Percentiles rank a stretch among this genome's conserved stretches.
phyloP scores from a whole-genome alignment of 2,329 filamentous ascomycete genomes.

The Dothideomycetidae sp. region DNA sequence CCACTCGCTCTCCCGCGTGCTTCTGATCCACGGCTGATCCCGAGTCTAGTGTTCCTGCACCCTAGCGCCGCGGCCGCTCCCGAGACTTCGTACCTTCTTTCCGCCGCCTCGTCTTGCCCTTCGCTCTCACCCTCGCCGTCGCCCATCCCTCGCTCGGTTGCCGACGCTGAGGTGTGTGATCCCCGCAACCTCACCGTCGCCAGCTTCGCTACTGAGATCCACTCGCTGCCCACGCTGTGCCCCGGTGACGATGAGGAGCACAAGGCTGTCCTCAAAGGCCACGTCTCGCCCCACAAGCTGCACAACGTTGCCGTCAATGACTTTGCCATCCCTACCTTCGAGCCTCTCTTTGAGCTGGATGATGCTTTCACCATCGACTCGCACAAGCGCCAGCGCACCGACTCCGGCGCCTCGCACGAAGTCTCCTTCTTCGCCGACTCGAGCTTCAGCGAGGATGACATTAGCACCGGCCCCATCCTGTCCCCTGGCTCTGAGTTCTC shows the following conservation, averaged over 20 bases:
- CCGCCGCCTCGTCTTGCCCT: slow-evolving; percentile 57
- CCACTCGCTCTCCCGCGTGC: slow-evolving; percentile 10
- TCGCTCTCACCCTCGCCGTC: slow-evolving; percentile 79
- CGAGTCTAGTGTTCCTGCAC: slow-evolving; percentile 47
- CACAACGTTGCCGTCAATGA: slow-evolving; percentile 28
- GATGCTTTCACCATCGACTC: slow-evolving; percentile 63
- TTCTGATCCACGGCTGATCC: slow-evolving; percentile 10
- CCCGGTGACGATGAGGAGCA: slow-evolving; percentile 35
- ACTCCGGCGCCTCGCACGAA: slow-evolving; percentile 45
- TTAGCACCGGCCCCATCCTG: slow-evolving; percentile 8
- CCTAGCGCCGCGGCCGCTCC: slow-evolving; percentile 44
- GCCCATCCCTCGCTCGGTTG: slow-evolving; percentile 56
- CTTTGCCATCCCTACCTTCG: slow-evolving; percentile 51
- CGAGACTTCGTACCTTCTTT: slow-evolving; percentile 52
- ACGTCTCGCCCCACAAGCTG: slow-evolving; percentile 17
- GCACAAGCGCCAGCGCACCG: slow-evolving; percentile 58
- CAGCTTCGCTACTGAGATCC: slow-evolving; percentile 45
- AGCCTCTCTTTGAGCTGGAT: slow-evolving; percentile 79
- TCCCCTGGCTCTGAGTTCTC: slow-evolving; percentile 13
- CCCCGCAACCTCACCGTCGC: slow-evolving; percentile 73
- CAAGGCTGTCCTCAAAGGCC: slow-evolving; percentile 35
- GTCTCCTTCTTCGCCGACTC: slow-evolving; percentile 64
- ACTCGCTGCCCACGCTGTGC: slow-evolving; percentile 47
- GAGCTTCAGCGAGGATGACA: slow-evolving; percentile 61
- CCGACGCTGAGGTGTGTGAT: slow-evolving; percentile 65